Percentiles rank a stretch among this genome's conserved stretches.
Conservation (phyloP, 257 asterid genomes). For the Gentiana dahurica region DNA sequence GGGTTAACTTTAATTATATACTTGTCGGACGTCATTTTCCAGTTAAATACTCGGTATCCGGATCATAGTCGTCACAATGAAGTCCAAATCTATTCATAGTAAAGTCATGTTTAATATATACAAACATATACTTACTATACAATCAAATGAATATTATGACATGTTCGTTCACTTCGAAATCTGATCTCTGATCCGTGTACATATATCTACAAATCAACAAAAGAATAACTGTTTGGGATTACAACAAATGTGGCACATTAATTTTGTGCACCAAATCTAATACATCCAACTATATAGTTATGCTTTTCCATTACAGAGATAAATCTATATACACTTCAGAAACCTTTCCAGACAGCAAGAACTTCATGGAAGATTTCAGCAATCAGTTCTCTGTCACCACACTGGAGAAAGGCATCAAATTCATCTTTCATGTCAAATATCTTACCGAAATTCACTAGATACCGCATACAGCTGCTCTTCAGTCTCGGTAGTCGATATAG, state of each 20-base stretch:
- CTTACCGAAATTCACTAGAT: conserved; percentile 86
- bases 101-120: conserved; percentile 1
- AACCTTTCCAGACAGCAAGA: conserved; percentile 82
- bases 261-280: not conserved
- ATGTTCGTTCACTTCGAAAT: not conserved
- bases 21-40: too few species aligned
- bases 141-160: not conserved
- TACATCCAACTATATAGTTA: not conserved
- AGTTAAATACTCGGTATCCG: too few species aligned
- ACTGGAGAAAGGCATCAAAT: conserved; percentile 45
- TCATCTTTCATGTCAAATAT: conserved; percentile 64
- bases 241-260: conserved; percentile 5
- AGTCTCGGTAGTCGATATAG: conserved; percentile 59
- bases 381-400: conserved; percentile 67
- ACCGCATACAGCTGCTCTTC: conserved; percentile 61
- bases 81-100: not conserved
- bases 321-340: conserved; percentile 23
- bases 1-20: too few species aligned
- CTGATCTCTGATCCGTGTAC: conserved; percentile 9
- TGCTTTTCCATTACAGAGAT: not conserved
- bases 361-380: conserved; percentile 61
- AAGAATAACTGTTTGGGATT: conserved; percentile 7
- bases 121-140: conserved; percentile 3
- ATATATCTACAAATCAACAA: conserved; percentile 8
- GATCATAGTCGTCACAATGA: too few species aligned